Percentiles rank a stretch among this genome's conserved stretches.
Evolutionary conservation across 2,329 filamentous ascomycete genomes (phyloP).

Genomic region (Coleophoma eucalyptorum): DNA sequence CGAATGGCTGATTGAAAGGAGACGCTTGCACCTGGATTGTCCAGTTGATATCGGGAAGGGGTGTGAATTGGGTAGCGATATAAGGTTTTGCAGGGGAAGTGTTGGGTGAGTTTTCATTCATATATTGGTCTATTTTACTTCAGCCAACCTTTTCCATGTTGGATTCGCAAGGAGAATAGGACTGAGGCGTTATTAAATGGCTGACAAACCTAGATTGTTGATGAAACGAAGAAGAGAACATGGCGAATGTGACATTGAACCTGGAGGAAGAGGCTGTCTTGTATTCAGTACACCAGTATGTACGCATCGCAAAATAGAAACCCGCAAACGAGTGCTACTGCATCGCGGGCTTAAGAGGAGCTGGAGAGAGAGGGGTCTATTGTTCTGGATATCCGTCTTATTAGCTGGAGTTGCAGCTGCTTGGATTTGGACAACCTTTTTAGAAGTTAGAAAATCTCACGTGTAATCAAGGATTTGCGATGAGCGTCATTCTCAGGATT

Average conservation of each 20-base stretch:
- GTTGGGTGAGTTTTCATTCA: slow-evolving; percentile 42
- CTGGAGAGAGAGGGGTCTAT: too few species aligned
- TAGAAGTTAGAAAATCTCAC: too few species aligned
- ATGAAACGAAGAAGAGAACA: slow-evolving; percentile 58
- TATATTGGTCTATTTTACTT: neutral
- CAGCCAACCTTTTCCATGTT: neutral
- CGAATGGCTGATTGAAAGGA: slow-evolving; percentile 64
- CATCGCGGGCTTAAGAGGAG: too few species aligned
- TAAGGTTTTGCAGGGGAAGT: slow-evolving; percentile 56
- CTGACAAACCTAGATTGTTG: slow-evolving; percentile 37
- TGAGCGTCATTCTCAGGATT: too few species aligned
- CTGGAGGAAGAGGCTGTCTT: slow-evolving; percentile 24
- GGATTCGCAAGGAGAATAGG: neutral
- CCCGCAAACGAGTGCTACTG: neutral
- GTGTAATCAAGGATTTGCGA: too few species aligned
- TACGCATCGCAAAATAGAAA: slow-evolving; percentile 8
- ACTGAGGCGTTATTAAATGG: too few species aligned
- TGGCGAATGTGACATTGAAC: slow-evolving; percentile 47
- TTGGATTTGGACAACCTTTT: too few species aligned
- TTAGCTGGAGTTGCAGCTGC: too few species aligned
- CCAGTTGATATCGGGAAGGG: slow-evolving; percentile 45
- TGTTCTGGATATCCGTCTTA: too few species aligned
- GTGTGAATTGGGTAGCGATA: slow-evolving; percentile 56
- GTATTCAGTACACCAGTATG: slow-evolving; percentile 22
- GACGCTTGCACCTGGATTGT: slow-evolving; percentile 60